Conservation (phyloP, 164 flowering plant species). For the Protea cynaroides region DNA sequence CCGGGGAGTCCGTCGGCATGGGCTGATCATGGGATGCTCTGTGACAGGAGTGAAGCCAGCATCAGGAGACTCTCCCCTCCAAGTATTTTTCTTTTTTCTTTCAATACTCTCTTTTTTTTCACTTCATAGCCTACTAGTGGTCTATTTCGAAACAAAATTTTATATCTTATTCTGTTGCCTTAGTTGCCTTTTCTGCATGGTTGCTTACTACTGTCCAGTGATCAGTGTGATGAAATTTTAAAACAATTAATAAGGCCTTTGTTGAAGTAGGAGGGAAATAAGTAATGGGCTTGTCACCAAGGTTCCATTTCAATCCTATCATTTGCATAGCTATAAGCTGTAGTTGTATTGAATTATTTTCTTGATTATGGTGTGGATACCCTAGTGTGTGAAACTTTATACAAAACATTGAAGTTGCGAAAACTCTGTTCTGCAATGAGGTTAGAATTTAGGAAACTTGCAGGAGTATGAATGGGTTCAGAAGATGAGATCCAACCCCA, state of each 20-base stretch:
- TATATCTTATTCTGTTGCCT: background rate
- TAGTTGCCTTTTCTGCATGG: background rate
- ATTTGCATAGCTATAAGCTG: background rate
- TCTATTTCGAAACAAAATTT: background rate
- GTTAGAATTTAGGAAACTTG: too few species aligned
- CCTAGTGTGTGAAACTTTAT: too few species aligned
- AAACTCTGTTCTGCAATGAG: too few species aligned
- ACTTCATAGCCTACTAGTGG: background rate
- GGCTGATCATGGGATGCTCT: conserved; percentile 96
- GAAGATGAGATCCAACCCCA: too few species aligned
- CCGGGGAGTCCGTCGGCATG: conserved; percentile 94
- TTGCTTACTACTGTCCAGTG: background rate
- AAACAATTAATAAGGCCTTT: too few species aligned
- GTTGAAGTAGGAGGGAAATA: too few species aligned
- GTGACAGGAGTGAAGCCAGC: conserved; percentile 86
- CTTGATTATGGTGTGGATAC: background rate
- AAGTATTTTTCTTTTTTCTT: conserved; percentile 27
- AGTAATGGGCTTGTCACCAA: background rate
- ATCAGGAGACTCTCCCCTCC: conserved; percentile 56
- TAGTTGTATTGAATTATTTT: background rate
- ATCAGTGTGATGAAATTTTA: too few species aligned
- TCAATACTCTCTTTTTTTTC: too few species aligned
- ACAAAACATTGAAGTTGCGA: too few species aligned
- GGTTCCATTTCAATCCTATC: background rate
- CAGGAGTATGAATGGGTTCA: background rate